Conservation (phyloP, 805 yeast genomes). For the Spathaspora sp. region DNA sequence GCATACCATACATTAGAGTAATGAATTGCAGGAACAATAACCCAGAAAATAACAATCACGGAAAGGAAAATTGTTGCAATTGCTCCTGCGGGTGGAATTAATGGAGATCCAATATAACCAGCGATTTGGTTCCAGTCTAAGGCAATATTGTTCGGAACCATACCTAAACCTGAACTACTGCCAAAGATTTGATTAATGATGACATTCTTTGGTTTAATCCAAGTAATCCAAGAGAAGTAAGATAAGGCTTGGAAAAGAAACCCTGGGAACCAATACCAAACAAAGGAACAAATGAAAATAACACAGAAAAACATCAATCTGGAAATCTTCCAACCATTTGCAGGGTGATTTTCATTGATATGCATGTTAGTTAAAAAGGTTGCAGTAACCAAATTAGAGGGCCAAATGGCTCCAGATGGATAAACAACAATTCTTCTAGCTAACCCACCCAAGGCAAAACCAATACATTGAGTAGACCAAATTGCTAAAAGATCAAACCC, state of each 20-base stretch:
- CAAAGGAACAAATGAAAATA: constrained; percentile 36
- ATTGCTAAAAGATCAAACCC: constrained; percentile 54
- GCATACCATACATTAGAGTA: constrained; percentile 57
- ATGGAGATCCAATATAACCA: constrained; percentile 57
- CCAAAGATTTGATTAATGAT: constrained; percentile 68
- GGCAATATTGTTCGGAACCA: constrained; percentile 59
- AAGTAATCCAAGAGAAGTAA: constrained; percentile 59
- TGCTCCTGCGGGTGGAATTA: constrained; percentile 58
- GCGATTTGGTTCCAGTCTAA: constrained; percentile 69
- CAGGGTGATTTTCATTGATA: constrained; percentile 47
- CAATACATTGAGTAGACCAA: constrained; percentile 56
- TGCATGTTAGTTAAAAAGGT: constrained; percentile 54
- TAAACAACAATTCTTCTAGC: constrained; percentile 55
- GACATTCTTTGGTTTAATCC: constrained; percentile 59
- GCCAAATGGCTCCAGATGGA: constrained; percentile 70
- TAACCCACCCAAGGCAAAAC: constrained; percentile 66
- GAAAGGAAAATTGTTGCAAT: constrained; percentile 41
- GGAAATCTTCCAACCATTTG: constrained; percentile 61
- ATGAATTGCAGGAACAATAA: constrained; percentile 54
- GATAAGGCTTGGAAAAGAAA: constrained; percentile 57
- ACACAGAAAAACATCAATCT: constrained; percentile 46
- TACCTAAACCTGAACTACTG: constrained; percentile 54
- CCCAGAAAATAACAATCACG: constrained; percentile 45
- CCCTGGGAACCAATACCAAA: constrained; percentile 61
- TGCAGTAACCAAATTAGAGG: constrained; percentile 55